Conservation (phyloP, 805 yeast genomes). For the Yarrowia sp. region DNA sequence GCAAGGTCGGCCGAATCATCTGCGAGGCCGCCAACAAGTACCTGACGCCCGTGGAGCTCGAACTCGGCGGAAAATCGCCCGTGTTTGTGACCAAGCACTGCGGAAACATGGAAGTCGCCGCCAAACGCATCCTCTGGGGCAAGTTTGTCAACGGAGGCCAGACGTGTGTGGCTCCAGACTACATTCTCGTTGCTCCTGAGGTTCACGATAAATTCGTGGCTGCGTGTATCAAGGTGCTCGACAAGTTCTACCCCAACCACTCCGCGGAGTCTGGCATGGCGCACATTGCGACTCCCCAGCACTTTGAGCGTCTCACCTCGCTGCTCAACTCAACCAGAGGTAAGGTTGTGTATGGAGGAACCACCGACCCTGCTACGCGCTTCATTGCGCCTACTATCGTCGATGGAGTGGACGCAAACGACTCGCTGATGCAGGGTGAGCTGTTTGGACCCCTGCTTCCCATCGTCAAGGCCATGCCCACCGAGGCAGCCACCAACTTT, state of each 20-base stretch:
- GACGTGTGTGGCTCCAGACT: conserved; percentile 88
- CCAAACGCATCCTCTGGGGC: conserved; percentile 74
- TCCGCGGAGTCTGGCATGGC: conserved; percentile 44
- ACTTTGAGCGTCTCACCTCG: conserved; percentile 48
- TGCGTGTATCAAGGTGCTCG: conserved; percentile 43
- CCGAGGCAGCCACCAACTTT: conserved; percentile 32
- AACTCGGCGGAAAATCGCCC: conserved; percentile 93
- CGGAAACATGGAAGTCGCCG: conserved; percentile 36
- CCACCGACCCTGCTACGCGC: conserved; percentile 40
- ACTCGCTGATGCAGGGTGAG: conserved; percentile 69
- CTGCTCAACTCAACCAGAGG: conserved; percentile 40
- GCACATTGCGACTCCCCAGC: conserved; percentile 57
- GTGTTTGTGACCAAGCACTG: conserved; percentile 43
- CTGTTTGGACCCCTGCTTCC: conserved; percentile 85
- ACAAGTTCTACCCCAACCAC: conserved; percentile 42
- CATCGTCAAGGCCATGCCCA: conserved; percentile 49
- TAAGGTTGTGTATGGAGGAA: conserved; percentile 32
- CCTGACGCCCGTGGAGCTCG: conserved; percentile 76
- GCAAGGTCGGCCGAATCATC: conserved; percentile 70
- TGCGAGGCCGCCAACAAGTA: conserved; percentile 78
- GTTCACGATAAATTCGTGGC: conserved; percentile 53
- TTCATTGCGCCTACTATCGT: conserved; percentile 72
- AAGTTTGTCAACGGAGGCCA: conserved; percentile 84
- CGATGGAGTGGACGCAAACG: conserved; percentile 58
- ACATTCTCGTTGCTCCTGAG: conserved; percentile 61